These are phyloP conservation scores for Verticillium klebahnii DNA, from an alignment of 2,329 filamentous ascomycete species.

Conservation along the genomic window DNA sequence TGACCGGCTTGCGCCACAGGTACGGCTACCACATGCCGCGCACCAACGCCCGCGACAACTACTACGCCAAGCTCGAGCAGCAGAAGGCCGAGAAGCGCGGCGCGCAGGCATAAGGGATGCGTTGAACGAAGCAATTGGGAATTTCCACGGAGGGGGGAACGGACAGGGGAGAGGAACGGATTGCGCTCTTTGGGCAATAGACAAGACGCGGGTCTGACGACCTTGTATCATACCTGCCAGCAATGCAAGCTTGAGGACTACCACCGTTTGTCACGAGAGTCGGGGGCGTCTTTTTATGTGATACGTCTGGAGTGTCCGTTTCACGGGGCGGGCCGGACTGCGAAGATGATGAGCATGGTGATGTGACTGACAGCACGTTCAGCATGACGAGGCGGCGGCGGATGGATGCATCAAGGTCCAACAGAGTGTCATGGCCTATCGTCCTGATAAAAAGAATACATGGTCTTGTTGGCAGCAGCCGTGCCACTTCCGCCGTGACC, in stretches of 20 bases:
- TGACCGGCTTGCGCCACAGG: slow-evolving; percentile 29
- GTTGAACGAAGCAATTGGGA: neutral
- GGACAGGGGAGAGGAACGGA: neutral
- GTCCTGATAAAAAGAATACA: slow-evolving; percentile 1
- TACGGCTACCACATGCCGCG: slow-evolving; percentile 60
- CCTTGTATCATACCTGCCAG: slow-evolving; percentile 13
- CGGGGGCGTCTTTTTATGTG: no score
- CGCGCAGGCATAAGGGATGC: slow-evolving; percentile 18
- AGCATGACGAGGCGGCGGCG: neutral
- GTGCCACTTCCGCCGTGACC: neutral
- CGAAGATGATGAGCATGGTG: no score
- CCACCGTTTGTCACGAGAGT: neutral
- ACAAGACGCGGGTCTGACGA: slow-evolving; percentile 5
- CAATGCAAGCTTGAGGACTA: slow-evolving; percentile 4
- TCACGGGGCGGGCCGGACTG: no score
- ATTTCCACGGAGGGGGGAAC: neutral
- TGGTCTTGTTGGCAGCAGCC: neutral
- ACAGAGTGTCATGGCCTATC: neutral
- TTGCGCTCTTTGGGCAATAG: slow-evolving; percentile 1
- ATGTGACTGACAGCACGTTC: no score
- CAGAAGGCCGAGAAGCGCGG: slow-evolving; percentile 38
- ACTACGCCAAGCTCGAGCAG: slow-evolving; percentile 55
- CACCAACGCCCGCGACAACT: slow-evolving; percentile 52
- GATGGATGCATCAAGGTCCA: no score
- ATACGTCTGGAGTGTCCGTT: no score